A percentile compares a stretch with the other conserved stretches of the same genome.
These are phyloP conservation scores for Nemophila menziesii DNA, from an alignment of 257 asterid species.

Conservation along the genomic window DNA sequence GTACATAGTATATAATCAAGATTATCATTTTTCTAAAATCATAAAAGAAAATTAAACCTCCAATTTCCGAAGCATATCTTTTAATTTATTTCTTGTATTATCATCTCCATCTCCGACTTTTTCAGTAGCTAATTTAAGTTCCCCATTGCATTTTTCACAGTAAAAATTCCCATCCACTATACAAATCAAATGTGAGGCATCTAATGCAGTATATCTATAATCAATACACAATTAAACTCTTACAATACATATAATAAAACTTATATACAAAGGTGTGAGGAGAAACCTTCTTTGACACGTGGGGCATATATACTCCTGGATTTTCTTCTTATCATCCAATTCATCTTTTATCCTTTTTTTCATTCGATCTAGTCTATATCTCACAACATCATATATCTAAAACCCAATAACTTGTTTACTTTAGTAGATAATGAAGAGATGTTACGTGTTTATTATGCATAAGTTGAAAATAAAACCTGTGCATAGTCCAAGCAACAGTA, in stretches of 20 bases:
- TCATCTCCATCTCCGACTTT: conserved; percentile 84
- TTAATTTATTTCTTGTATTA: conserved; percentile 74
- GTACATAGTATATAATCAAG: too few relatives aligned
- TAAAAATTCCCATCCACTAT: conserved; percentile 74
- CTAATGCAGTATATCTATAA: conserved; percentile 75
- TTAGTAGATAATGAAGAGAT: not conserved
- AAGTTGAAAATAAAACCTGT: conserved; percentile 55
- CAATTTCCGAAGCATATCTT: conserved; percentile 64
- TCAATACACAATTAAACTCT: conserved; percentile 11
- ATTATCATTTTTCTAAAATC: too few relatives aligned
- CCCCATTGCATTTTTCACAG: conserved; percentile 80
- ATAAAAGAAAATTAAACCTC: conserved; percentile 49
- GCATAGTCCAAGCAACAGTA: conserved; percentile 88
- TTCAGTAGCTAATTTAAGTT: conserved; percentile 59
- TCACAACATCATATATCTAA: conserved; percentile 90
- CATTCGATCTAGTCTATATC: conserved; percentile 92
- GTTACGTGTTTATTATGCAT: not conserved
- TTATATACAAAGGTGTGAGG: conserved; percentile 3
- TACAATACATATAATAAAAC: conserved; percentile 4
- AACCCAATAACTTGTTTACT: too few relatives aligned
- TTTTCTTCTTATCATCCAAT: conserved; percentile 76
- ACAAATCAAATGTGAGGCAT: conserved; percentile 66
- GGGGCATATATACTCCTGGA: conserved; percentile 89
- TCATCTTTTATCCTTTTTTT: conserved; percentile 88
- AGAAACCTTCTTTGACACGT: conserved; percentile 68